Evolutionary conservation across 2,329 filamentous ascomycete genomes (phyloP).

Genomic region (Rutstroemia sp.): DNA sequence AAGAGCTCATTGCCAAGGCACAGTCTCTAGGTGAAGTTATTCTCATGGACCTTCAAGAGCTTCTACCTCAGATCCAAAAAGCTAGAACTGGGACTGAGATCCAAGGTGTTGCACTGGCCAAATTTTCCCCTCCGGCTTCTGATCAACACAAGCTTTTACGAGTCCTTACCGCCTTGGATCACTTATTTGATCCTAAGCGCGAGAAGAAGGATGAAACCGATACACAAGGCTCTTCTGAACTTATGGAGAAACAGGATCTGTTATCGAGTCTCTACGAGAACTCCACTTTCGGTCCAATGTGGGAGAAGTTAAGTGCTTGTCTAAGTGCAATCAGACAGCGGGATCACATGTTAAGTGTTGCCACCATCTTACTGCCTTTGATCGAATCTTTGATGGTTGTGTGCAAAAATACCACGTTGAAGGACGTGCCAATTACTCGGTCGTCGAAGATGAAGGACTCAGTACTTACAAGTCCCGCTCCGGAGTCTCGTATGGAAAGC

Average conservation of each 20-base stretch:
- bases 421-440: slow-evolving; percentile 22
- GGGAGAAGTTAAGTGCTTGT: slow-evolving; percentile 86
- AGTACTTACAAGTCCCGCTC: slow-evolving; percentile 65
- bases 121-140: slow-evolving; percentile 92
- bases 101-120: slow-evolving; percentile 85
- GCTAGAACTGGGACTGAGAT: slow-evolving; percentile 89
- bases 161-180: slow-evolving; percentile 88
- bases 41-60: slow-evolving; percentile 72
- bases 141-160: slow-evolving; percentile 94
- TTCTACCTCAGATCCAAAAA: slow-evolving; percentile 78
- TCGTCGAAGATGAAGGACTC: slow-evolving; percentile 54
- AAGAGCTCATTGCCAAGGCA: slow-evolving; percentile 83
- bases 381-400: slow-evolving; percentile 99
- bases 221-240: slow-evolving; percentile 35
- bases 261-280: slow-evolving; percentile 86
- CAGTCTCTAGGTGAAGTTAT: slow-evolving; percentile 79
- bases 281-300: slow-evolving; percentile 80
- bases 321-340: slow-evolving; percentile 81
- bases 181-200: slow-evolving; percentile 82
- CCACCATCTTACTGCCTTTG: slow-evolving; percentile 85
- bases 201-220: slow-evolving; percentile 45
- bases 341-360: slow-evolving; percentile 94
- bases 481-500: slow-evolving; percentile 75
- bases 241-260: slow-evolving; percentile 70
- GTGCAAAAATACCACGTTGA: slow-evolving; percentile 85